These are phyloP conservation scores for Populus simonii DNA, from an alignment of 345 rosid species.

Conservation along the genomic window DNA sequence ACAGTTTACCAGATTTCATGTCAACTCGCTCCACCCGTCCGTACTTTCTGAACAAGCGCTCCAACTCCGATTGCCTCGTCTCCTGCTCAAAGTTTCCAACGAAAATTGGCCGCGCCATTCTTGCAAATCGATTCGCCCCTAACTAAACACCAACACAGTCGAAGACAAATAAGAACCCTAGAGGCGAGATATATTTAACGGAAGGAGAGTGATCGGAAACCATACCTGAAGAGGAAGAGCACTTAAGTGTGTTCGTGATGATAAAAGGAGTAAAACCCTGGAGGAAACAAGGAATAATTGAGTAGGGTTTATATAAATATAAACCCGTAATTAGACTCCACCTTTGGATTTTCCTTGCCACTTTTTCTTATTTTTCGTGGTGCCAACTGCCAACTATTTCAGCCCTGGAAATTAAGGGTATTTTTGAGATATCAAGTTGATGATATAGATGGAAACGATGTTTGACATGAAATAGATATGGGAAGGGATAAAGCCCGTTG, in stretches of 20 bases:
- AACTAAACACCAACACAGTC: background rate
- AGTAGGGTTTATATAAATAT: no score
- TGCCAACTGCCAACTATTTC: background rate
- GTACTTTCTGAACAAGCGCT: slow-evolving; percentile 64
- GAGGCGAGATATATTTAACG: background rate
- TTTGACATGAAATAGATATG: background rate
- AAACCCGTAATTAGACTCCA: background rate
- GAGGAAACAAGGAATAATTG: background rate
- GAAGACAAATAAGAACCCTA: background rate
- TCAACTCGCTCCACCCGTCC: slow-evolving; percentile 83
- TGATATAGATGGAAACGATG: background rate
- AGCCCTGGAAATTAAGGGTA: background rate
- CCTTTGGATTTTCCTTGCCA: no score
- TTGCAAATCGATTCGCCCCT: background rate
- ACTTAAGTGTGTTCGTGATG: background rate
- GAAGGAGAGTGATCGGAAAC: background rate
- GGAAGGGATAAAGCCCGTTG: background rate
- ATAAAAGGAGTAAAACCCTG: slow-evolving; percentile 3
- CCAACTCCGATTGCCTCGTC: slow-evolving; percentile 77
- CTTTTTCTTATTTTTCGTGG: background rate
- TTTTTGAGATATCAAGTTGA: background rate
- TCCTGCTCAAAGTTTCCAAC: slow-evolving; percentile 82
- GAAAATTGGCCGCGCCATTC: slow-evolving; percentile 59
- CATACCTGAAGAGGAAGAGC: background rate
- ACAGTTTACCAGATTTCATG: slow-evolving; percentile 80